A percentile compares a stretch with the other conserved stretches of the same genome.
Evolutionary conservation across 2,329 filamentous ascomycete species (phyloP).

Genomic region (Penicillium sp.): DNA sequence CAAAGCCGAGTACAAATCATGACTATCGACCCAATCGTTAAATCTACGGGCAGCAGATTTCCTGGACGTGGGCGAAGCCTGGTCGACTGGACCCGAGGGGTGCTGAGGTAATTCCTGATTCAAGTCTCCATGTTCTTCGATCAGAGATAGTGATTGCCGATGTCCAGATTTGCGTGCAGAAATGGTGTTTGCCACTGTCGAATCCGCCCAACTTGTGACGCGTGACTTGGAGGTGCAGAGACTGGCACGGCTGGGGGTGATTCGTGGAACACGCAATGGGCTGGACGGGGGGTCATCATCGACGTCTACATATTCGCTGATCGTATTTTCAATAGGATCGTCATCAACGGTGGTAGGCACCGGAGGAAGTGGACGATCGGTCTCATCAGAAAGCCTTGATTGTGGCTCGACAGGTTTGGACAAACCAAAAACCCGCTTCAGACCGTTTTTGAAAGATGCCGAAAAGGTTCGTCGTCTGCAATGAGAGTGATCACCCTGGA

Average conservation of each 20-base stretch:
- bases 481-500: conserved; percentile 15
- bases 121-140: conserved; percentile 45
- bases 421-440: conserved; percentile 47
- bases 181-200: conserved; percentile 48
- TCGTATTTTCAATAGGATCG: neutral
- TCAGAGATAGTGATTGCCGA: conserved; percentile 47
- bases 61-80: conserved; percentile 20
- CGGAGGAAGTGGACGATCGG: neutral
- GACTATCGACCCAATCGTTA: conserved; percentile 38
- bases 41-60: conserved; percentile 19
- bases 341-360: neutral
- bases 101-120: conserved; percentile 18
- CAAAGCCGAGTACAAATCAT: conserved; percentile 49
- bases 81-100: neutral
- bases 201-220: conserved; percentile 56
- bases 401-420: conserved; percentile 25
- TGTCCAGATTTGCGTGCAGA: conserved; percentile 36
- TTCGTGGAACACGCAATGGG: conserved; percentile 26
- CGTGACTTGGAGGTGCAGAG: conserved; percentile 45
- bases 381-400: neutral
- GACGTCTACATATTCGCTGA: neutral
- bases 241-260: conserved; percentile 38
- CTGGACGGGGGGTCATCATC: neutral
- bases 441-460: conserved; percentile 44
- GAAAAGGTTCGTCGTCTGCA: conserved; percentile 45